A percentile compares a stretch with the other conserved stretches of the same genome.
Conservation (phyloP, 352 stramenopile species). For the Phytopythium mirpurense region DNA sequence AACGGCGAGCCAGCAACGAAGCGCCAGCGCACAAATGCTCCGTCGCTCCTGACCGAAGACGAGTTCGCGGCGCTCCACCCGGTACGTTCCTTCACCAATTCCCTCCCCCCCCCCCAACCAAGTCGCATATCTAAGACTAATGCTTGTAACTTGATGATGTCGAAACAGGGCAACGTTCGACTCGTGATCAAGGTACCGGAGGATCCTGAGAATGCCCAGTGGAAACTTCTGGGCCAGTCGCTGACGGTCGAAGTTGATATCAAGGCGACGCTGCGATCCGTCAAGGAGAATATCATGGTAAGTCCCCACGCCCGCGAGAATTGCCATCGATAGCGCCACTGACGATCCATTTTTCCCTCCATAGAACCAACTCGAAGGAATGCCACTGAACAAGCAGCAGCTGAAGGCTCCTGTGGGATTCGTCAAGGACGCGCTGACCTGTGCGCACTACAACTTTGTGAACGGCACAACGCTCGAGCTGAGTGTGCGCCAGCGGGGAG, state of each 20-base stretch:
- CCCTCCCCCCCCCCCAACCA: too few species aligned
- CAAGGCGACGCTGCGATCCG: conserved; percentile 82
- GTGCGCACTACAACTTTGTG: conserved; percentile 85
- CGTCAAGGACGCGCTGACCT: conserved; percentile 86
- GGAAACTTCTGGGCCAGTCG: conserved; percentile 92
- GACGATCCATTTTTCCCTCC: not conserved
- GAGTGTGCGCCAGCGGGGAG: conserved; percentile 76
- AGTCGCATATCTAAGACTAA: too few species aligned
- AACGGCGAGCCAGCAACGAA: conserved; percentile 55
- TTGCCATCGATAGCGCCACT: not conserved
- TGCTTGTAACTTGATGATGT: too few species aligned
- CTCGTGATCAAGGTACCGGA: conserved; percentile 80
- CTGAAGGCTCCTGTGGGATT: conserved; percentile 91
- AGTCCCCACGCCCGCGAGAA: not conserved
- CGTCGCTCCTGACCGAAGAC: conserved; percentile 64
- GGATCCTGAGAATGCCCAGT: conserved; percentile 87
- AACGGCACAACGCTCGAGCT: conserved; percentile 67
- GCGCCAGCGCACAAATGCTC: conserved; percentile 57
- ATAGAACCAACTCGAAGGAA: conserved; percentile 75
- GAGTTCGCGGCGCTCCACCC: conserved; percentile 76
- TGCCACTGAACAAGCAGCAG: conserved; percentile 96
- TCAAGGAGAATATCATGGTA: conserved; percentile 91
- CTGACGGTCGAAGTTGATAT: conserved; percentile 87
- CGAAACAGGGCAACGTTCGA: conserved; percentile 47
- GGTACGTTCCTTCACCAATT: conserved; percentile 23